Percentiles rank a stretch among this genome's conserved stretches.
Conservation (phyloP, 2,329 filamentous ascomycete species). For the Pyrenophora graminea region DNA sequence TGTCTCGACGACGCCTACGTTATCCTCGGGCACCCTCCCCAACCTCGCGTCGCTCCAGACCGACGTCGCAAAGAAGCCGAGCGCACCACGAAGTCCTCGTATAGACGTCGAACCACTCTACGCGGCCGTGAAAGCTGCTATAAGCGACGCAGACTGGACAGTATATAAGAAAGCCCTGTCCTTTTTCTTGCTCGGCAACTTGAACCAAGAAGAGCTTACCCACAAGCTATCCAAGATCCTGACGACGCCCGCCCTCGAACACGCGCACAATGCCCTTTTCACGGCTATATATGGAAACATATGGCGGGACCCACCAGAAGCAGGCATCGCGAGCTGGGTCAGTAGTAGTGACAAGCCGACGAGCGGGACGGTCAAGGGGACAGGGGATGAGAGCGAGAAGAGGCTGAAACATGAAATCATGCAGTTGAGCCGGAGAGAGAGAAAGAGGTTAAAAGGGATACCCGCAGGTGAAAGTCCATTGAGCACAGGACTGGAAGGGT, state of each 20-base stretch:
- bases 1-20: slow-evolving; percentile 40
- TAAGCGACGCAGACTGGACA: slow-evolving; percentile 61
- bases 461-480: slow-evolving; percentile 45
- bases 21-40: slow-evolving; percentile 43
- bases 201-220: slow-evolving; percentile 65
- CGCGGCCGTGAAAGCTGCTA: slow-evolving; percentile 62
- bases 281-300: slow-evolving; percentile 63
- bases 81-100: slow-evolving; percentile 59
- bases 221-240: slow-evolving; percentile 61
- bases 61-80: slow-evolving; percentile 50
- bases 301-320: slow-evolving; percentile 63
- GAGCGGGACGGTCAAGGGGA: slow-evolving; percentile 68
- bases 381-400: slow-evolving; percentile 66
- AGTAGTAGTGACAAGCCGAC: slow-evolving; percentile 73
- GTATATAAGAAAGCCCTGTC: slow-evolving; percentile 64
- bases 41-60: slow-evolving; percentile 45
- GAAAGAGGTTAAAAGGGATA: slow-evolving; percentile 62
- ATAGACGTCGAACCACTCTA: slow-evolving; percentile 68
- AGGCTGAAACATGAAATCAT: slow-evolving; percentile 67
- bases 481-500: slow-evolving; percentile 9
- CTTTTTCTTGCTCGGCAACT: slow-evolving; percentile 62
- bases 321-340: slow-evolving; percentile 67
- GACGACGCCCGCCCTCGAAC: slow-evolving; percentile 57
- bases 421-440: slow-evolving; percentile 63
- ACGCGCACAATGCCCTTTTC: slow-evolving; percentile 66